Evolutionary conservation across 2,329 filamentous ascomycete species (phyloP), one percentile per base, ranked within the genome.

Genomic region (Cercospora zeina): DNA sequence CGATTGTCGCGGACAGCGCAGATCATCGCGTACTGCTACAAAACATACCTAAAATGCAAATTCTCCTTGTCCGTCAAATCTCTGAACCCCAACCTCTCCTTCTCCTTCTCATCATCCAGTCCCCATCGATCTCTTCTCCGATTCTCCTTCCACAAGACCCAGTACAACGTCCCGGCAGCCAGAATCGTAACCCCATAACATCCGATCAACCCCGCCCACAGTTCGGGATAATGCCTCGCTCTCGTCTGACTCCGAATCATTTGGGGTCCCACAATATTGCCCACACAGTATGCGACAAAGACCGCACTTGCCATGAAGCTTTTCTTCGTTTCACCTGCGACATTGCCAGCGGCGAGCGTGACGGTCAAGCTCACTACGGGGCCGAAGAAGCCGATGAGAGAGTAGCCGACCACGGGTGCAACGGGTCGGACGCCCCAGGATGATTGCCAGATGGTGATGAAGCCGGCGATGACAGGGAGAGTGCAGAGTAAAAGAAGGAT

Each of bases 311-410:
- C 69, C 3, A 69, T 69, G 4, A 70, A 67, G 5, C 71, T 63
- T 34, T 74, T 74, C 63, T 75, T 75, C 0, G 72, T 69, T 30
- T 75, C 70, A 0, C 74, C 73, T 3, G 68, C 69, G 1, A 69
- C 69, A 56, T 69, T 73, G 27, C 67, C 67, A 58, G 71, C 69
- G 24, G 69, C 65, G 1, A 75, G 68, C 2, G 73, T 71, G 1
- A 69, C 71, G 8, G 71, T 69, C 1, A 72, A 50, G 4, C 53
- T 55, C 10, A 55, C 53, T 1, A 55, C 53, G 1, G 34, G 33
- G 4, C 53, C 34, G 53, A 55, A 55, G 53, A 55, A 55, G 1
- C 53, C 53, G 34, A 55, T 55, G 19, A 55, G 53, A 16, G 53
- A 55, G 33, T 55, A 55, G 16, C 53, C 53, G 4, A 55, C 53